phyloP scores from a whole-genome alignment of 371 early-diverging fungal genomes.

The Actinomucor elegans region DNA sequence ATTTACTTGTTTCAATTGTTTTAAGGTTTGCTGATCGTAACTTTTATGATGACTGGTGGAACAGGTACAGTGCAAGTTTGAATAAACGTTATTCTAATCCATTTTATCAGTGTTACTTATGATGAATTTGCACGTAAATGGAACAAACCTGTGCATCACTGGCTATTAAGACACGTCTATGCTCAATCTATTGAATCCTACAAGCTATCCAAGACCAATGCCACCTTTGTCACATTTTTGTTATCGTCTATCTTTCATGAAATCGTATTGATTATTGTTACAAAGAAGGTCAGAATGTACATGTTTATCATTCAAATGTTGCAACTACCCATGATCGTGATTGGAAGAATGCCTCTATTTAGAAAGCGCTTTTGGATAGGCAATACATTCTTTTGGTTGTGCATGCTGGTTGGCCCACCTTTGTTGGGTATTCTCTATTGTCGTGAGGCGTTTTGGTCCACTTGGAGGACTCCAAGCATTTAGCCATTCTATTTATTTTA shows the following conservation, averaged over 20 bases:
- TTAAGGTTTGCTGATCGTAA: conserved; percentile 91
- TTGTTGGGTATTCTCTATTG: conserved; percentile 78
- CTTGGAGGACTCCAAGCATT: too few relatives aligned
- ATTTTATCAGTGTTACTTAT: conserved; percentile 63
- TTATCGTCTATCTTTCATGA: conserved; percentile 90
- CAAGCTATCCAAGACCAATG: conserved; percentile 71
- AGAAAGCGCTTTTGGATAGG: conserved; percentile 66
- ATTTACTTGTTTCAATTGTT: too few relatives aligned
- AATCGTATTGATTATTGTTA: conserved; percentile 79
- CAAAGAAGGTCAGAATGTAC: conserved; percentile 73
- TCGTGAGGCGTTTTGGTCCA: conserved; percentile 48
- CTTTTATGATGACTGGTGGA: conserved; percentile 99
- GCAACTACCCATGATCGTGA: conserved; percentile 89
- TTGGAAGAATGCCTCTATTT: conserved; percentile 62
- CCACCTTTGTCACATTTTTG: conserved; percentile 85
- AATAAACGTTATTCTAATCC: not conserved
- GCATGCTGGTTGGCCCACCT: conserved; percentile 81
- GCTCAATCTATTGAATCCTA: conserved; percentile 75
- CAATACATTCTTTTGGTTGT: conserved; percentile 87
- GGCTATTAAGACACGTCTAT: conserved; percentile 93
- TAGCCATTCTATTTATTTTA: too few relatives aligned
- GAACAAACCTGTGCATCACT: conserved; percentile 98
- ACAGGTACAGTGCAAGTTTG: too few relatives aligned
- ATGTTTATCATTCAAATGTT: conserved; percentile 89
- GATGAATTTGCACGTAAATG: conserved; percentile 97